Conservation (phyloP, 129 eudicot species). For the Centella asiatica region DNA sequence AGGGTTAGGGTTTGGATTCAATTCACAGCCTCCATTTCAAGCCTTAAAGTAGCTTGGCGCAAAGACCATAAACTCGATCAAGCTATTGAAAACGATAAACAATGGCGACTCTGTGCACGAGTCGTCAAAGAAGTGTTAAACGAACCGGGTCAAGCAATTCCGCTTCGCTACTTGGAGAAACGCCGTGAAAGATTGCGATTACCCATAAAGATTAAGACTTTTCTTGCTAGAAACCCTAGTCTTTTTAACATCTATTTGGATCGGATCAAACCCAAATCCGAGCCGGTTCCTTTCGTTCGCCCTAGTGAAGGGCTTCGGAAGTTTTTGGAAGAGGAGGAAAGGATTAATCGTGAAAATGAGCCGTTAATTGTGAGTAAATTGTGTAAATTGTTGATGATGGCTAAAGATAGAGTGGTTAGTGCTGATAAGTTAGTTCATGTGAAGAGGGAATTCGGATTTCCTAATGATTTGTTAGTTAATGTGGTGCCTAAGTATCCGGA, state of each 20-base stretch:
- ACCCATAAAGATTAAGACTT: not conserved
- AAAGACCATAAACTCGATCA: slow-evolving; percentile 5
- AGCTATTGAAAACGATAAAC: slow-evolving; percentile 12
- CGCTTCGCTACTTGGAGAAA: not conserved
- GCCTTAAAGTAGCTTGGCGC: slow-evolving; percentile 13
- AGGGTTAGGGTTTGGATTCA: not conserved
- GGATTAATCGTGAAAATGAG: not conserved
- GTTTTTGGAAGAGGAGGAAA: slow-evolving; percentile 10
- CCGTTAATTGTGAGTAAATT: not conserved
- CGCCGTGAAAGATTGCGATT: slow-evolving; percentile 2
- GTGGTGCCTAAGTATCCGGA: not conserved
- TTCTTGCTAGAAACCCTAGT: slow-evolving; percentile 4
- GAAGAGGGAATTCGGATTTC: slow-evolving; percentile 13
- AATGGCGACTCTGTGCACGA: slow-evolving; percentile 1
- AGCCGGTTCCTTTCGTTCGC: slow-evolving; percentile 1
- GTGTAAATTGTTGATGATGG: slow-evolving; percentile 13
- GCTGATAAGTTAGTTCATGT: slow-evolving; percentile 1
- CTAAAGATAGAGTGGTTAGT: slow-evolving; percentile 7
- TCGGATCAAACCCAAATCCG: slow-evolving; percentile 4
- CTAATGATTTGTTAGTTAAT: slow-evolving; percentile 7
- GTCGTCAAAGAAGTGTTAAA: slow-evolving; percentile 11
- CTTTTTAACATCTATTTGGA: not conserved
- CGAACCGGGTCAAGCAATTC: slow-evolving; percentile 10
- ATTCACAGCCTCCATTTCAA: slow-evolving; percentile 6
- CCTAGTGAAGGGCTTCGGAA: not conserved